Percentiles rank a stretch among this genome's conserved stretches.
Conservation (phyloP, 1,284 basidiomycete genomes). For the Macrocystidia cucumis region DNA sequence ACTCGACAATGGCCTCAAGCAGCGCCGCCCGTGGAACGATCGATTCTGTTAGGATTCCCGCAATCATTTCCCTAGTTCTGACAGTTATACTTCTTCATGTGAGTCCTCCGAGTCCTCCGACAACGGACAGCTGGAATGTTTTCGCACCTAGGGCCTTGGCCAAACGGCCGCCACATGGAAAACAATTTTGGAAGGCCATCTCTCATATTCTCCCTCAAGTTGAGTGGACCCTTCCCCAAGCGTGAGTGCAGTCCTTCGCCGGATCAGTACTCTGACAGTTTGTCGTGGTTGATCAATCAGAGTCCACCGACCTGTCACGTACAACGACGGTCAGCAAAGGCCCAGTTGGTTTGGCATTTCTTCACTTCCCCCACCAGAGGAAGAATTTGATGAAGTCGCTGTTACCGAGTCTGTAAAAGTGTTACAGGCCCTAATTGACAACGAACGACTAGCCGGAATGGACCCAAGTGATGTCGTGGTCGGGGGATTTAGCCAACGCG, state of each 20-base stretch:
- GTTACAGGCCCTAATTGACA: constrained; percentile 31
- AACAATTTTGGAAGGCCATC: constrained; percentile 21
- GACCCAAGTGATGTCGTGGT: constrained; percentile 30
- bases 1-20: no score
- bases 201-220: constrained; percentile 27
- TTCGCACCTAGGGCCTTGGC: constrained; percentile 26
- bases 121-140: neutral
- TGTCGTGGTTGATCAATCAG: constrained; percentile 17
- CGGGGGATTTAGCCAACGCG: constrained; percentile 39
- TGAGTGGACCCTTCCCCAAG: constrained; percentile 36
- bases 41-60: no score
- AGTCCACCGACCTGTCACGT: constrained; percentile 23
- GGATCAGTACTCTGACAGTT: constrained; percentile 4
- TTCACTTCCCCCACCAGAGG: constrained; percentile 27
- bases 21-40: no score
- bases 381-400: constrained; percentile 29
- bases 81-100: constrained; percentile 14
- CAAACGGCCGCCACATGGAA: constrained; percentile 28
- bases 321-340: constrained; percentile 21
- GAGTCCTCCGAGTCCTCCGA: constrained; percentile 1
- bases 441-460: constrained; percentile 27
- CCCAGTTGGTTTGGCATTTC: constrained; percentile 39
- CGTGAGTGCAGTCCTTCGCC: constrained; percentile 20
- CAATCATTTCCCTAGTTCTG: no score
- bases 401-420: constrained; percentile 26